Conservation (phyloP, 495 filamentous ascomycete species). For the Cercophora newfieldiana region DNA sequence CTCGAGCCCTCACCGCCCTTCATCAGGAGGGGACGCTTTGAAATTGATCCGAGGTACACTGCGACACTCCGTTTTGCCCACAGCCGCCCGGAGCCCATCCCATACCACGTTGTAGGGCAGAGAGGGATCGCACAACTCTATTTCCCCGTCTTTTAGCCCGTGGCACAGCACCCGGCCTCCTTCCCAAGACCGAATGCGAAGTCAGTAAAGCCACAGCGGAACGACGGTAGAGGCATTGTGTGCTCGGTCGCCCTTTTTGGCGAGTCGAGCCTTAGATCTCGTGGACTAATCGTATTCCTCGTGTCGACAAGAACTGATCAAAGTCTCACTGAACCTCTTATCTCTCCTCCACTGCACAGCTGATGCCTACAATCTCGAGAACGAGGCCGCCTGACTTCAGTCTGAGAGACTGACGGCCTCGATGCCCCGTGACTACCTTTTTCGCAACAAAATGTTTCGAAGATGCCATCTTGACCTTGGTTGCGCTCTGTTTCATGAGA, state of each 20-base stretch:
- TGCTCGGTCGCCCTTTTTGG: not conserved
- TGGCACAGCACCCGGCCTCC: not conserved
- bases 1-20: conserved; percentile 1
- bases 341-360: no score
- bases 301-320: not conserved
- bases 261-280: not conserved
- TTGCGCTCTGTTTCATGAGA: not conserved
- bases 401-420: not conserved
- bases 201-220: conserved; percentile 4
- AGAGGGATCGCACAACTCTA: not conserved
- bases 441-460: not conserved
- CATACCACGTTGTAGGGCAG: not conserved
- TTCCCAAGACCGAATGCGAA: not conserved
- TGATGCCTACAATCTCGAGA: not conserved
- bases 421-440: not conserved
- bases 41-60: not conserved
- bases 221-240: not conserved
- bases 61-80: not conserved
- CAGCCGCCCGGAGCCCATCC: not conserved
- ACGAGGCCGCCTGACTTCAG: not conserved
- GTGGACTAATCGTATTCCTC: not conserved
- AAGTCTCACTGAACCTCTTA: not conserved
- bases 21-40: not conserved
- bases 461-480: not conserved
- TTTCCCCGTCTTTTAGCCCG: not conserved